Conservation (phyloP, 352 stramenopile species). For the Phytophthora fragariaefolia region DNA sequence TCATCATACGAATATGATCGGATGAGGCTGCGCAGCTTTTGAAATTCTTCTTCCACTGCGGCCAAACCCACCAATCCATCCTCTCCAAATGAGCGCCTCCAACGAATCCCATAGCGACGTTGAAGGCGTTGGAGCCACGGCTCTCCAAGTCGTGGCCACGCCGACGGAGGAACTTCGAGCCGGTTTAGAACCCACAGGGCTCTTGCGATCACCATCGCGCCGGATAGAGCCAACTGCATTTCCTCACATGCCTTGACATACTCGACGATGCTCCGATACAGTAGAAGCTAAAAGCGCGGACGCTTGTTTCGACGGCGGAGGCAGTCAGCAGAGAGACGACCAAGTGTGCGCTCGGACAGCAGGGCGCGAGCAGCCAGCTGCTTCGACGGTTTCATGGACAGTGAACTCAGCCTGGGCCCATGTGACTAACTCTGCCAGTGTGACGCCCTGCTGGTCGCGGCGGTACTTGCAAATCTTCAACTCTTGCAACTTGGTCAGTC, state of each 20-base stretch:
- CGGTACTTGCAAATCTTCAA: background rate
- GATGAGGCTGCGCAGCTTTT: background rate
- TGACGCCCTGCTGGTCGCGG: background rate
- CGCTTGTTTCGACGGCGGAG: background rate
- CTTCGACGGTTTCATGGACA: background rate
- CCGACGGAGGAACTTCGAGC: background rate
- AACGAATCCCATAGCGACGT: background rate
- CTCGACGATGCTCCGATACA: background rate
- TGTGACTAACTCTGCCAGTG: background rate
- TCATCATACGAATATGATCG: slow-evolving; percentile 2
- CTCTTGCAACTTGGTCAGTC: background rate
- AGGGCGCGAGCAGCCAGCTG: background rate
- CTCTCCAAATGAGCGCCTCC: background rate
- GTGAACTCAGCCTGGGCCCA: background rate
- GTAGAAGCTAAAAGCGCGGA: background rate
- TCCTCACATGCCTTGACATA: background rate
- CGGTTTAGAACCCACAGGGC: background rate
- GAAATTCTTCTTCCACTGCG: too few relatives aligned
- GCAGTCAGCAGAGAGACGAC: background rate
- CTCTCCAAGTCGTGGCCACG: background rate
- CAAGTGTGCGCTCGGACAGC: background rate
- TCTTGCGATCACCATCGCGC: background rate
- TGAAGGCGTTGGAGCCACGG: background rate
- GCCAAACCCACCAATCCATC: background rate
- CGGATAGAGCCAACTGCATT: background rate